phyloP scores from a whole-genome alignment of 345 rosid species.

The Citrus reticulata region DNA sequence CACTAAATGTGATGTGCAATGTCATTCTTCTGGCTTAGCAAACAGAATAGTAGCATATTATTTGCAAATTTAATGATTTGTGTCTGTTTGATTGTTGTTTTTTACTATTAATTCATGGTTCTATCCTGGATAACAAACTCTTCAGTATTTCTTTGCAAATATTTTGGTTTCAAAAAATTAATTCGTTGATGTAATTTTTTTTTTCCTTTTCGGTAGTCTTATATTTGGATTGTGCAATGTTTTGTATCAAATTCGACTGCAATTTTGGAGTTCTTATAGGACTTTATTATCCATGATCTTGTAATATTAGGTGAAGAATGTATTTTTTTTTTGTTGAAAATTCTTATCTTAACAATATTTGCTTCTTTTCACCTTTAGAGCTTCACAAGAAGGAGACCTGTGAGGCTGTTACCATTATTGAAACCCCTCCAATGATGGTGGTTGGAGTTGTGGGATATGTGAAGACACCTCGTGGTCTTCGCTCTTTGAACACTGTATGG shows the following conservation, averaged over 20 bases:
- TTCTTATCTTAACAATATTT: background rate
- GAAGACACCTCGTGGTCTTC: conserved; percentile 73
- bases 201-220: background rate
- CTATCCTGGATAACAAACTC: background rate
- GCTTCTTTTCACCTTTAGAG: conserved; percentile 30
- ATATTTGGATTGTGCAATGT: background rate
- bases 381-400: conserved; percentile 95
- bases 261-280: background rate
- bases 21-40: background rate
- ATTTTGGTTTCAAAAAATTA: background rate
- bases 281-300: background rate
- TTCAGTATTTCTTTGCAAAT: background rate
- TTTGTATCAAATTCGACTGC: background rate
- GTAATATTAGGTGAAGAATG: background rate
- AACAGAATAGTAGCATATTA: background rate
- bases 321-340: background rate
- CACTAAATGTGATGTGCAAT: background rate
- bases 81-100: background rate
- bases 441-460: conserved; percentile 86
- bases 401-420: conserved; percentile 80
- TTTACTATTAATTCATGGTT: background rate
- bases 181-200: background rate
- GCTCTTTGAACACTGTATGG: conserved; percentile 76
- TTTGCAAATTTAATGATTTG: too few relatives aligned
- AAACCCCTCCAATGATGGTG: conserved; percentile 79